Base-by-base conservation (phyloP, 257 asterid genomes). In the Lycium ferocissimum region DNA sequence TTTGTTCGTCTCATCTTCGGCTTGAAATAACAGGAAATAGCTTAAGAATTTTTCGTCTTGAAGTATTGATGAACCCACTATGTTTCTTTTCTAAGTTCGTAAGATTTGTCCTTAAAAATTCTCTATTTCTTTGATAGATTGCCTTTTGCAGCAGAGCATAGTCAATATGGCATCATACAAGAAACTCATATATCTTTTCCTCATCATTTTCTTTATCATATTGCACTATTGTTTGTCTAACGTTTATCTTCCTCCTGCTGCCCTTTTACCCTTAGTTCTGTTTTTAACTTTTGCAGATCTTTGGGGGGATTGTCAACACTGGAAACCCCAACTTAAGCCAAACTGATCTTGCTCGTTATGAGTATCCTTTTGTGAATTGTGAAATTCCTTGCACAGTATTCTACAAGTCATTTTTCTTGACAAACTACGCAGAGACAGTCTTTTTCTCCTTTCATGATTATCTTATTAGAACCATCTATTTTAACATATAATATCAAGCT, bases 231-330 rank as follows among this genome's bases (percentile, higher is more conserved):
- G 85, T 67, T 22, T 79, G 17, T 35, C n/a, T 75, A 38, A 43
- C 69, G 57, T 80, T 66, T 82, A 83, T 83, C 71, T 20, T 15
- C n/a, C 62, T 49, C 62, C 37, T 51, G 9, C 56, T 8, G 57
- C 33, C 26, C 33, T 53, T 76, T 45, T 76, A 76, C 37, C n/a
- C 81, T 76, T 53, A 49, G 17, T 37, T 70, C 85, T 65, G 38
- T 40, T 66, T 63, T 58, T n/a, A 51, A 79, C 49, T 71, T 63
- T 38, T 85, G 90, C 93, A 95, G 99, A 86, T 96, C 82, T 96
- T 96, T 90, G 99, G 99, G 69, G 99, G 99, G 75, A 80, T 93
- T 47, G 98, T 96, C 53, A 89, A 93, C 90, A 92, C 91, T 62
- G 99, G 97, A 59, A 94, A 96, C 84, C 94, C 94, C 76, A 84